A percentile compares a stretch with the other conserved stretches of the same genome.
Conservation (phyloP, 179 eudicot genomes). For the Silene vulgaris region DNA sequence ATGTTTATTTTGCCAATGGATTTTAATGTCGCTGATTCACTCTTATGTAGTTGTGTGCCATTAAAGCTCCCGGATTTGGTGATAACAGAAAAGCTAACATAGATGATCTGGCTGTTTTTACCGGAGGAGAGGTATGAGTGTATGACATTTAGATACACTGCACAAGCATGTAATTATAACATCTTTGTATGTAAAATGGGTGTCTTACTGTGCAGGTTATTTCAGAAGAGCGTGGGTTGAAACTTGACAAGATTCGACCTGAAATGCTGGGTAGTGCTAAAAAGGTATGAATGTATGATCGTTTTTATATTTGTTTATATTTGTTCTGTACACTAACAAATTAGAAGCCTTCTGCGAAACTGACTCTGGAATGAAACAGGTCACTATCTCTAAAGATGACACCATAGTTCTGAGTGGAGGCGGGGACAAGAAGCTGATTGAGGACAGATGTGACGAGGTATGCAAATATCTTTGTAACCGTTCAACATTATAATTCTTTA, state of each 20-base stretch:
- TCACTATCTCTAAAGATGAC: conserved; percentile 82
- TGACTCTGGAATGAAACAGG: conserved; percentile 40
- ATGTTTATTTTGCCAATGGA: conserved; percentile 3
- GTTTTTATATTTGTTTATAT: conserved; percentile 13
- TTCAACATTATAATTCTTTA: background rate
- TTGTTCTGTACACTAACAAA: background rate
- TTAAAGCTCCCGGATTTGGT: conserved; percentile 98
- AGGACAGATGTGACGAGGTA: conserved; percentile 95
- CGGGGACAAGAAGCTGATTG: conserved; percentile 81
- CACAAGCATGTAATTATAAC: conserved; percentile 16
- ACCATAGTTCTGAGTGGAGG: conserved; percentile 73
- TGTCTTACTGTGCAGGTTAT: conserved; percentile 48
- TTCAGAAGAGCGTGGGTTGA: conserved; percentile 65
- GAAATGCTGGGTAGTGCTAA: conserved; percentile 89
- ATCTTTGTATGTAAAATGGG: background rate
- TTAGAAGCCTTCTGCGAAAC: background rate
- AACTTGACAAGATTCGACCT: conserved; percentile 59
- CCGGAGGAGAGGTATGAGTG: conserved; percentile 79
- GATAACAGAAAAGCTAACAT: conserved; percentile 84
- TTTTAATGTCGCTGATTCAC: conserved; percentile 14
- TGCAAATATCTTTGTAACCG: background rate
- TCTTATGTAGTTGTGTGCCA: conserved; percentile 78
- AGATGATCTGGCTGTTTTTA: conserved; percentile 79
- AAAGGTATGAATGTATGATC: conserved; percentile 73
- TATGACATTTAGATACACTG: conserved; percentile 2